Base-by-base conservation (phyloP, 2,329 filamentous ascomycete genomes). In the Aplosporella prunicola region DNA sequence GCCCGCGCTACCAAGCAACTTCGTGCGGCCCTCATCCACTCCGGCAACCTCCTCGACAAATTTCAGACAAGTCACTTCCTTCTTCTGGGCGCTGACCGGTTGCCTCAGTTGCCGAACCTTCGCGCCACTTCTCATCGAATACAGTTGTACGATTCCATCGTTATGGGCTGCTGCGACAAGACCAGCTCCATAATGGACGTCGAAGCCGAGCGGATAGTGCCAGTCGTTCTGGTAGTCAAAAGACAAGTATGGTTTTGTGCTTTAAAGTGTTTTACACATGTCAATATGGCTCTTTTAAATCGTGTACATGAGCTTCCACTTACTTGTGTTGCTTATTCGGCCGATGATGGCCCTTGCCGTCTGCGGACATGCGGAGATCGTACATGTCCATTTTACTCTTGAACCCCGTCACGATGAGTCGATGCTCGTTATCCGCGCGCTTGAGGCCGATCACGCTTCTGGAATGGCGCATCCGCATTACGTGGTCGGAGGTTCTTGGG, bases 121-220 rank as follows among this genome's bases (percentile, higher is more conserved):
- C n/a, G 45, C 46, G 4, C 58, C 58, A 1, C 52, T 56, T 44
- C 51, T 54, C 28, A 62, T 29, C 30, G 53, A 60, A 28, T 51
- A 55, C 0, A 62, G 41, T 5, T 44, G 40, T 9, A 60, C 44
- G 11, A 11, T 44, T 1, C 40, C 45, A 5, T 41, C 10, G 20
- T 56, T 51, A 28, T 58, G 52, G 0, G 47, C 47, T 2, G 55
- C 57, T 5, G 58, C 58, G 2, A 61, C 30, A 5, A 62, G 44
- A 0, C 58, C 58, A 7, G 58, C 25, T 3, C 47, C 31, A 1
- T 44, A 24, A 29, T 55, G 41, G 2, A 60, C 48, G 7, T 53
- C 56, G 4, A 62, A 27, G 5, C 49, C 56, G 1, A 55, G 30
- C 9, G 32, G 43, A 8, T 52, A 46, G 0, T 43, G 20, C 15